Evolutionary conservation across 1,139 yeast species (phyloP), one percentile per base, ranked within the genome.

Genomic region (Suhomyces guaymorum): DNA sequence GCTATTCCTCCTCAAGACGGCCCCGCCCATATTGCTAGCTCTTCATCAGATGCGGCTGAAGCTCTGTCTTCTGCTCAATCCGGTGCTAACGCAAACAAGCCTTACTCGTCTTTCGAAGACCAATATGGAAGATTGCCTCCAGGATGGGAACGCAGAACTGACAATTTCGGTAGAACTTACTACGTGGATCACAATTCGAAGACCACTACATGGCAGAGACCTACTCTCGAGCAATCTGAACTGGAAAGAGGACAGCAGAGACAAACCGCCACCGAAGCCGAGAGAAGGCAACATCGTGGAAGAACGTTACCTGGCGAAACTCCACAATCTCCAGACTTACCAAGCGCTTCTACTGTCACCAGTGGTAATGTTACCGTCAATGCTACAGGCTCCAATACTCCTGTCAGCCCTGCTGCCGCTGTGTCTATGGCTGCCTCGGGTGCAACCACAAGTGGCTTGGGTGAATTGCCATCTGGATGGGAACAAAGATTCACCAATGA

Each of bases 91-190:
- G 46, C 59, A 24, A 64, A 63, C 49, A 75, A 88, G 55, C 92
- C 82, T 49, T 83, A 81, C 51, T 85, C 95, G 2, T 87, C 97
- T 2, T 92, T 92, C 58, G 98, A 92, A 62, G 99, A 92, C 63
- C 97, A 92, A 57, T 80, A 82, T 52, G 99, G 99, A 31, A 75
- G 97, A 53, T 72, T 92, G 48, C 99, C 98, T 5, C 87, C 97
- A 4, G 99, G 99, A 3, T 92, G 98, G 98, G 99, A 92, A 63
- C 80, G 98, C 51, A 80, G 97, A 61, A 90, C 97, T 1, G 99
- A 92, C 61, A 89, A 89, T 58, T 86, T 89, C 53, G 98, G 98
- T 20, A 80, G 99, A 55, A 92, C 97, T 1, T 92, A 94, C 62
- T 92, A 92, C 58, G 98, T 92, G 26, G 99, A 92, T 63, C 99